Evolutionary conservation across 495 filamentous ascomycete species (phyloP).

Genomic region (Penicillium bovifimosum): DNA sequence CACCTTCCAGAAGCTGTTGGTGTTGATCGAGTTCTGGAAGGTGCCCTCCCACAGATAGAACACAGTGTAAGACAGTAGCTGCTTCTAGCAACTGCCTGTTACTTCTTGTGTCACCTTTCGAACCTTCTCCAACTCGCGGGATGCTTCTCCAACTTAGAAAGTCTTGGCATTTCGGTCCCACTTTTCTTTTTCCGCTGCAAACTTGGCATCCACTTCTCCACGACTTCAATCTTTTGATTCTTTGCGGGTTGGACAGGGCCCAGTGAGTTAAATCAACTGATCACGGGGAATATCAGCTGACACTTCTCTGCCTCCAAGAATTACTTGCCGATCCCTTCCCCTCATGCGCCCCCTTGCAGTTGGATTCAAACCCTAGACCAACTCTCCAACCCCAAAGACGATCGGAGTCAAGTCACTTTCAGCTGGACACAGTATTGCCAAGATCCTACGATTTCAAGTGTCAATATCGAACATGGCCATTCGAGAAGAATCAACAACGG

Average conservation of each 20-base stretch:
- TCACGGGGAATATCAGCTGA: background rate
- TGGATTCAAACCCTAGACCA: background rate
- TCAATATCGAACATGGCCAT: slow-evolving; percentile 24
- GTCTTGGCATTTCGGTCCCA: slow-evolving; percentile 3
- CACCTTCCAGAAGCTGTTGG: no score
- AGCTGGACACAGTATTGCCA: background rate
- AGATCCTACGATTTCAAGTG: background rate
- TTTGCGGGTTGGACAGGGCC: background rate
- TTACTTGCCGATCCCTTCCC: slow-evolving; percentile 6
- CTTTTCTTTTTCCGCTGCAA: background rate
- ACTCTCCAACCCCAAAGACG: background rate
- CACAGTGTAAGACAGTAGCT: background rate
- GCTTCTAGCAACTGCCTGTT: background rate
- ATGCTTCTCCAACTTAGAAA: background rate
- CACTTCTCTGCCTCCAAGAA: background rate
- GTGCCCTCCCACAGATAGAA: background rate
- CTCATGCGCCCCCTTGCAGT: background rate
- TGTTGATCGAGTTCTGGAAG: no score
- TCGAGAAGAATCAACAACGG: slow-evolving; percentile 12
- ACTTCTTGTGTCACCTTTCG: background rate
- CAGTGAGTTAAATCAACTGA: background rate
- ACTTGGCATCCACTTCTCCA: slow-evolving; percentile 3
- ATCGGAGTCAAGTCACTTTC: background rate
- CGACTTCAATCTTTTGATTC: background rate
- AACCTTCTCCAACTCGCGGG: background rate